Conservation (phyloP, 2,329 filamentous ascomycete species). For the Coleophoma eucalyptorum region DNA sequence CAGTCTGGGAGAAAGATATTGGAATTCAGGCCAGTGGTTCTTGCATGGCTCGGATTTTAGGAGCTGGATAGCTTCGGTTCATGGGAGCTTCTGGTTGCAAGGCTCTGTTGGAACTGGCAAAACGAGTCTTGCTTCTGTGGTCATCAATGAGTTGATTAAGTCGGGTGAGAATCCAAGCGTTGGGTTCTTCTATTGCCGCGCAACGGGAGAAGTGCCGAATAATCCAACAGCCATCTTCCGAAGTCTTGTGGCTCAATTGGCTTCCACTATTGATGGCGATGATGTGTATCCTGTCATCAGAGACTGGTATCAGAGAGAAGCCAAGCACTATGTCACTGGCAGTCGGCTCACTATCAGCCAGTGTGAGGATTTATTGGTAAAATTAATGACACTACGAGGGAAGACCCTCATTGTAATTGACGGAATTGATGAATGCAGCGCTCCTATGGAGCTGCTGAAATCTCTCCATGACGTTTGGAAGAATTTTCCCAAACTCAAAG, state of each 20-base stretch:
- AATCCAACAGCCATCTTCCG: constrained; percentile 1
- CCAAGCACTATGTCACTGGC: constrained; percentile 4
- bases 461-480: constrained; percentile 5
- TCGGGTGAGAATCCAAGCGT: neutral
- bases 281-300: constrained; percentile 3
- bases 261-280: constrained; percentile 3
- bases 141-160: constrained; percentile 4
- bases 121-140: constrained; percentile 4
- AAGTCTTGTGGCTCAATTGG: neutral
- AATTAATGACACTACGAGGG: constrained; percentile 2
- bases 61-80: neutral
- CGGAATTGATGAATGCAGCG: neutral
- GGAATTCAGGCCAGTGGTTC: constrained; percentile 4
- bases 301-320: constrained; percentile 5
- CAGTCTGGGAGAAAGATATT: constrained; percentile 1
- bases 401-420: constrained; percentile 1
- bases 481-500: constrained; percentile 1
- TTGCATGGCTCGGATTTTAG: neutral
- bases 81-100: constrained; percentile 1
- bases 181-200: constrained; percentile 1
- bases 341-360: constrained; percentile 1
- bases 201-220: neutral
- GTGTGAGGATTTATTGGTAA: constrained; percentile 6
- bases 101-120: constrained; percentile 6
- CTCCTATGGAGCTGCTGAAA: constrained; percentile 2